These are phyloP conservation scores for Vaccinium darrowii DNA, from an alignment of 148 eudicot genomes.

Conservation along the genomic window DNA sequence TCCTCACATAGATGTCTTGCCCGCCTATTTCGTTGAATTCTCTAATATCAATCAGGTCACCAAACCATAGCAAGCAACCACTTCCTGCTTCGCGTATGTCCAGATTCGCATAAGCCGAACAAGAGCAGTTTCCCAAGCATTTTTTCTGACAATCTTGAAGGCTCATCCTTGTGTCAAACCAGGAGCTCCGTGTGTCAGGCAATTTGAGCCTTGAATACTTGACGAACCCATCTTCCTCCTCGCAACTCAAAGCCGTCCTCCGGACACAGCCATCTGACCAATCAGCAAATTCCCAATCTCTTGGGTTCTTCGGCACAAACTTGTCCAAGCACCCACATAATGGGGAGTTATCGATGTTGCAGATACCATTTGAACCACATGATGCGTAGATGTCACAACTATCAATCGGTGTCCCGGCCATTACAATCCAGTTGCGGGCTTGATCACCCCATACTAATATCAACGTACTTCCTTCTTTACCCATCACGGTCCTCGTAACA, in stretches of 20 bases:
- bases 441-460: neutral
- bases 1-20: constrained; percentile 35
- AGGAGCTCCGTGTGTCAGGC: constrained; percentile 33
- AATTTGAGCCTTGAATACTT: constrained; percentile 30
- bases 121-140: constrained; percentile 41
- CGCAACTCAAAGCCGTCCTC: constrained; percentile 23
- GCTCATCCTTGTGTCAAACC: constrained; percentile 36
- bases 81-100: constrained; percentile 29
- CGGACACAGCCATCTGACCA: constrained; percentile 45
- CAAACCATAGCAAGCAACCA: constrained; percentile 50
- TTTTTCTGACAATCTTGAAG: constrained; percentile 28
- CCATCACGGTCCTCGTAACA: constrained; percentile 17
- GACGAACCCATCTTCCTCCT: constrained; percentile 30
- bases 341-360: constrained; percentile 10
- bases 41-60: constrained; percentile 34
- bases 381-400: constrained; percentile 20
- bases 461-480: constrained; percentile 11
- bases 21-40: constrained; percentile 22
- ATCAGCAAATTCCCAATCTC: constrained; percentile 24
- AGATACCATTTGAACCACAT: constrained; percentile 29
- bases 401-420: constrained; percentile 13
- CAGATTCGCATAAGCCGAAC: constrained; percentile 39
- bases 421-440: constrained; percentile 18
- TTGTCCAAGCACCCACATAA: constrained; percentile 31
- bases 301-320: constrained; percentile 21